These are phyloP conservation scores for Linum tenue DNA, from an alignment of 345 rosid genomes.

Conservation along the genomic window DNA sequence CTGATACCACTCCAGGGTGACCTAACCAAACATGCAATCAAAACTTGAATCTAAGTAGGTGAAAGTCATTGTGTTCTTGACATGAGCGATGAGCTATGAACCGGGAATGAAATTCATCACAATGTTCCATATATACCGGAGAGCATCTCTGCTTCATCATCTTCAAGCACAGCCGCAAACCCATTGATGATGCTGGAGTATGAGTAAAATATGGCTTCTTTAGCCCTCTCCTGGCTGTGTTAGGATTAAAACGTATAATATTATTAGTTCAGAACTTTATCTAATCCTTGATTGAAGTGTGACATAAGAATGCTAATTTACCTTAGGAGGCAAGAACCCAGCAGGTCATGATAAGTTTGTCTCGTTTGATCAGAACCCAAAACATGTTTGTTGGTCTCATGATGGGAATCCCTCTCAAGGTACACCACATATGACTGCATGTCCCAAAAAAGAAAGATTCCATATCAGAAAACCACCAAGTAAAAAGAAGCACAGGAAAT, in stretches of 20 bases:
- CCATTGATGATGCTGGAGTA: conserved; percentile 22
- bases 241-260: background rate
- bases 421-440: conserved; percentile 21
- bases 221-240: conserved; percentile 12
- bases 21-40: background rate
- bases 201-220: conserved; percentile 16
- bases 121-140: background rate
- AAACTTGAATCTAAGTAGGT: too few relatives aligned
- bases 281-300: background rate
- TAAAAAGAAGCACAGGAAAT: background rate
- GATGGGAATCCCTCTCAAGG: conserved; percentile 15
- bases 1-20: conserved; percentile 14
- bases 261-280: background rate
- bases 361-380: background rate
- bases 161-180: conserved; percentile 21
- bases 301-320: background rate
- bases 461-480: background rate
- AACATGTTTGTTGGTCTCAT: background rate
- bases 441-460: background rate
- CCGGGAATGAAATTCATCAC: too few relatives aligned
- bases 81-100: too few relatives aligned
- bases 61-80: too few relatives aligned
- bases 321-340: conserved; percentile 14
- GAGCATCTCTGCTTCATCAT: conserved; percentile 15
- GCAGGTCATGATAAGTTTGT: conserved; percentile 6